These are phyloP conservation scores for Trichoderma brevicompactum DNA, from an alignment of 2,329 filamentous ascomycete genomes.

Conservation along the genomic window DNA sequence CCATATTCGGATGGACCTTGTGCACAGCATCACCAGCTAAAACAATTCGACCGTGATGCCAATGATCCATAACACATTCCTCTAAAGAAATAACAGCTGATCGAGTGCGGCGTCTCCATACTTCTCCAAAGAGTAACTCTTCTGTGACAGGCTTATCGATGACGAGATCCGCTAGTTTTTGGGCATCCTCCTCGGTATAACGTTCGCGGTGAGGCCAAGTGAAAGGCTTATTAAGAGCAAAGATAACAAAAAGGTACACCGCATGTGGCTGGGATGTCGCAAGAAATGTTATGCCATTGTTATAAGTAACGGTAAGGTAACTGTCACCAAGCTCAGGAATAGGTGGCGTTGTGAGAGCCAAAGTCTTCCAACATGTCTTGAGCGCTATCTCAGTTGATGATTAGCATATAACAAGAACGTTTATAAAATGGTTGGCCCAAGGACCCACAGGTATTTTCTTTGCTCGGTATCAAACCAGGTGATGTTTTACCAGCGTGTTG, in stretches of 20 bases:
- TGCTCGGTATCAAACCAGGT: slow-evolving; percentile 29
- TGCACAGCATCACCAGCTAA: slow-evolving; percentile 43
- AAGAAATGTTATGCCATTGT: slow-evolving; percentile 38
- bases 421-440: neutral
- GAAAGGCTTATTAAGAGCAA: slow-evolving; percentile 29
- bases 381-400: slow-evolving; percentile 12
- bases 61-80: slow-evolving; percentile 40
- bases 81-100: slow-evolving; percentile 38
- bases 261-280: slow-evolving; percentile 15
- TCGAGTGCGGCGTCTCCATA: slow-evolving; percentile 37
- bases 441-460: slow-evolving; percentile 30
- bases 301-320: slow-evolving; percentile 23
- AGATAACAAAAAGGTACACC: slow-evolving; percentile 35
- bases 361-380: slow-evolving; percentile 30
- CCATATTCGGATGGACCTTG: slow-evolving; percentile 39
- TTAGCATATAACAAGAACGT: neutral
- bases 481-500: slow-evolving; percentile 30
- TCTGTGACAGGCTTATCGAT: slow-evolving; percentile 37
- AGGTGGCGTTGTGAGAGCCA: slow-evolving; percentile 26
- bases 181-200: slow-evolving; percentile 42
- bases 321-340: slow-evolving; percentile 28
- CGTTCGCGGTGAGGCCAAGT: slow-evolving; percentile 34
- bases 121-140: slow-evolving; percentile 40
- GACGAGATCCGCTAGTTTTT: slow-evolving; percentile 36
- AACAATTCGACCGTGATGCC: slow-evolving; percentile 40